Evolutionary conservation across 1,284 basidiomycete genomes (phyloP).

Genomic region (Trichosporon asahii): DNA sequence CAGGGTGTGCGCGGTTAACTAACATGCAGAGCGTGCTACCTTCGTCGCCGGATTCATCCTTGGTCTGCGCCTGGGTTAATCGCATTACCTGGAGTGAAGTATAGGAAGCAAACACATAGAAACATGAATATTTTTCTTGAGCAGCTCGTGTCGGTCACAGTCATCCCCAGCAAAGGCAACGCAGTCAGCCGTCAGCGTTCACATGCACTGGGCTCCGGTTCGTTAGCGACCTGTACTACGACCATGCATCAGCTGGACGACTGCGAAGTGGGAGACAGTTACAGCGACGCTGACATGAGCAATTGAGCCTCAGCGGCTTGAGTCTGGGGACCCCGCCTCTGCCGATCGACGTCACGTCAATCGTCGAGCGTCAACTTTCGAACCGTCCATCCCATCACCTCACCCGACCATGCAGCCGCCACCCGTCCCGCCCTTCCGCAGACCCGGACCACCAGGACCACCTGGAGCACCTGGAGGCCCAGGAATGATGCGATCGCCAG

Average conservation of each 20-base stretch:
- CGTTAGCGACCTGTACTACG: no score
- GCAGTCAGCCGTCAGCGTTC: no score
- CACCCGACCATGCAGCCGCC: slow-evolving; percentile 2
- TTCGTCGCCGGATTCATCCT: slow-evolving; percentile 56
- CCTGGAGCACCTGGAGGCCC: no score
- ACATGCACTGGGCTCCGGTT: no score
- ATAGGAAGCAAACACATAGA: not conserved
- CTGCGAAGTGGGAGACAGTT: not conserved
- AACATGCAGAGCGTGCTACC: slow-evolving; percentile 52
- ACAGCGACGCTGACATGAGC: not conserved
- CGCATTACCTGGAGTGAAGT: not conserved
- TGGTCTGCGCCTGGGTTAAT: slow-evolving; percentile 55
- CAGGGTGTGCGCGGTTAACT: not conserved
- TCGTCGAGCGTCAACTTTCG: not conserved
- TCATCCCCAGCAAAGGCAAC: no score
- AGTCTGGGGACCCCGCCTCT: not conserved
- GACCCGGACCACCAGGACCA: not conserved
- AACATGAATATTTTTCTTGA: not conserved
- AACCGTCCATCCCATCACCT: not conserved
- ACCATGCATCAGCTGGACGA: no score
- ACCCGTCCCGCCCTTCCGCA: not conserved
- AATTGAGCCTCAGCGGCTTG: not conserved
- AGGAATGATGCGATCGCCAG: not conserved
- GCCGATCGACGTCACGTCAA: slow-evolving; percentile 1
- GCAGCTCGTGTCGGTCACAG: no score